phyloP scores from a whole-genome alignment of 2,329 filamentous ascomycete species.

The Clonostachys byssicola region DNA sequence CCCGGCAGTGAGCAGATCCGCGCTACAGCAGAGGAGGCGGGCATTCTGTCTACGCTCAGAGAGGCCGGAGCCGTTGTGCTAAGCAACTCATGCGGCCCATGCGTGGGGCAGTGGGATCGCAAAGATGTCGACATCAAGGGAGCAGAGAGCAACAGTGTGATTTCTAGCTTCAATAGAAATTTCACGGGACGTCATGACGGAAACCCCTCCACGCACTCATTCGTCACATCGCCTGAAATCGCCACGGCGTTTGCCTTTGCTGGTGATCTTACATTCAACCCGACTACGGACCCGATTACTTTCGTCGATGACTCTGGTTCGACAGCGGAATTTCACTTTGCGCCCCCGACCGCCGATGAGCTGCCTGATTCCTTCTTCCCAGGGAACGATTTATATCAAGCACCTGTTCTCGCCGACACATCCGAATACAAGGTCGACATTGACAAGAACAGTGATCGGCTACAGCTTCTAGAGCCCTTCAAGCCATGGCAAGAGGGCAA shows the following conservation, averaged over 20 bases:
- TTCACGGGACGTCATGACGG: constrained; percentile 27
- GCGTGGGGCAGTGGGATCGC: constrained; percentile 26
- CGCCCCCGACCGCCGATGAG: constrained; percentile 14
- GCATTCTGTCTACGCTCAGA: constrained; percentile 17
- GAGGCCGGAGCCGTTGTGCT: constrained; percentile 21
- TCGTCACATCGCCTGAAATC: constrained; percentile 41
- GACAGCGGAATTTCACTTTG: constrained; percentile 14
- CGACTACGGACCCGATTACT: constrained; percentile 14
- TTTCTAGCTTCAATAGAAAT: constrained; percentile 28
- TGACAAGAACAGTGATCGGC: constrained; percentile 16
- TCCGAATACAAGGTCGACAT: constrained; percentile 15
- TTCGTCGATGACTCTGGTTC: constrained; percentile 1
- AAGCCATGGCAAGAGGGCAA: constrained; percentile 14
- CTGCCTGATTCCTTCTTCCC: constrained; percentile 15
- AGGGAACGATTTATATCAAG: constrained; percentile 17
- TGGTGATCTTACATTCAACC: constrained; percentile 26
- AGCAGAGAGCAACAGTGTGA: constrained; percentile 20
- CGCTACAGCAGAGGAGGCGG: constrained; percentile 19
- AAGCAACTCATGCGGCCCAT: constrained; percentile 25
- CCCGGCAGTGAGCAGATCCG: constrained; percentile 26
- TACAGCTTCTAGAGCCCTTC: constrained; percentile 19
- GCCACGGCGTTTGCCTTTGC: constrained; percentile 34
- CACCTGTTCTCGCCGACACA: constrained; percentile 9
- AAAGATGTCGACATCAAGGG: constrained; percentile 17
- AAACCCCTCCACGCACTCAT: constrained; percentile 39